Evolutionary conservation across 345 rosid species (phyloP), one percentile per base, ranked within the genome.

Genomic region (Bruguiera sexangula): DNA sequence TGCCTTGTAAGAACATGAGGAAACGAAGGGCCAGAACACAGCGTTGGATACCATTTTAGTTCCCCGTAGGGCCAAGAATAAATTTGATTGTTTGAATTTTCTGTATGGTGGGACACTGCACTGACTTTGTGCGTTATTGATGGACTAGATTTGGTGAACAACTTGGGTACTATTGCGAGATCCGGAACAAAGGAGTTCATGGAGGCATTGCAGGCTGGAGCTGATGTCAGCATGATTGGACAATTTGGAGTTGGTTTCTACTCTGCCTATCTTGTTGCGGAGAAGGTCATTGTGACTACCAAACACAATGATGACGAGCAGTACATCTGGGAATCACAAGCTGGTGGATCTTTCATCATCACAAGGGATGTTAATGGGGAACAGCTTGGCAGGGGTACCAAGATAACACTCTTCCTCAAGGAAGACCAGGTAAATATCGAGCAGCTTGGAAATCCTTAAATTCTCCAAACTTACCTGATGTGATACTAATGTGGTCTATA

Each of bases 201-300:
- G 97, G 96, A 92, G 70, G 97, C 97, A 7, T 65, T 92, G 65
- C 92, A 87, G 74, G 92, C 91, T 30, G 97, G 97, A 0, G 97
- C 96, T 34, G 92, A 89, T 66, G 96, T 92, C 26, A 89, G 96
- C 73, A 92, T 92, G 97, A 92, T 92, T 27, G 96, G 97, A 8
- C 97, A 92, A 36, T 92, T 92, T 13, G 97, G 92, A 70, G 94
- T 92, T 6, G 96, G 97, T 60, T 92, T 92, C 82, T 92, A 92
- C 78, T 92, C 94, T 53, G 89, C 97, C 19, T 92, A 89, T 37
- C 90, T 92, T 8, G 96, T 89, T 18, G 94, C 97, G 0, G 96
- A 92, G 72, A 92, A 79, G 75, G 94, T 92, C 15, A 72, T 89
- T 16, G 97, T 89, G 56, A 92, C 94, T 0, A 77, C 94, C 0